Evolutionary conservation across 164 flowering plant genomes (phyloP).

Genomic region (Platanus orientalis): DNA sequence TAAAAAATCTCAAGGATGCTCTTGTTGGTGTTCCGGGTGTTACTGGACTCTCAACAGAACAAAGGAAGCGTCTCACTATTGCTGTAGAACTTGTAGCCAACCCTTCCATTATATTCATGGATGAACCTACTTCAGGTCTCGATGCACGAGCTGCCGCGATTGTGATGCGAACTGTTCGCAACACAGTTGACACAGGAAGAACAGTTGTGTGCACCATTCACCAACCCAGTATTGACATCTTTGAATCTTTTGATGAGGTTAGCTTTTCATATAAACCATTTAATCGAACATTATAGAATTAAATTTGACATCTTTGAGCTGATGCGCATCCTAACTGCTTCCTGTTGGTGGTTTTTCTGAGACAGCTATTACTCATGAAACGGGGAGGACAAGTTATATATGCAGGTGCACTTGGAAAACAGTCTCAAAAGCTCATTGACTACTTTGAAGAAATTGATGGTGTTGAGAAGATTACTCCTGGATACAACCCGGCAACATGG

Average conservation of each 20-base stretch:
- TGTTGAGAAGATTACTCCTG: conserved; percentile 57
- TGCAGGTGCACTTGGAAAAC: conserved; percentile 73
- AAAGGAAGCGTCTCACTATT: conserved; percentile 86
- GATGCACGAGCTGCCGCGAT: conserved; percentile 99
- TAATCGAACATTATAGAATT: not conserved
- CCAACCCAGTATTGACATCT: too few relatives aligned
- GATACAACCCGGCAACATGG: conserved; percentile 87
- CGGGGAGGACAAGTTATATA: conserved; percentile 96
- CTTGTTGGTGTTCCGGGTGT: conserved; percentile 89
- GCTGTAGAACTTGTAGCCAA: conserved; percentile 98
- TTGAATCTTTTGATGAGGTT: conserved; percentile 94
- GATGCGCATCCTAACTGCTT: not conserved
- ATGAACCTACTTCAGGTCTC: conserved; percentile 97
- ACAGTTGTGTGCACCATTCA: too few relatives aligned
- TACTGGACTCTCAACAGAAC: conserved; percentile 91
- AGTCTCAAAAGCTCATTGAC: conserved; percentile 70
- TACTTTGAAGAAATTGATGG: conserved; percentile 81
- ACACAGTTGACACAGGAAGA: conserved; percentile 96
- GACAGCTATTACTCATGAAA: conserved; percentile 77
- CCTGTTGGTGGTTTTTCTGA: not conserved
- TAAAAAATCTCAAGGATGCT: conserved; percentile 68
- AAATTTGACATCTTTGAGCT: not conserved
- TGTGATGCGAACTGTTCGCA: conserved; percentile 93
- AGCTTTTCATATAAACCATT: not conserved
- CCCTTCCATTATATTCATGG: too few relatives aligned